phyloP scores from a whole-genome alignment of 139 green algal genomes.

The Zygnema circumcarinatum region DNA sequence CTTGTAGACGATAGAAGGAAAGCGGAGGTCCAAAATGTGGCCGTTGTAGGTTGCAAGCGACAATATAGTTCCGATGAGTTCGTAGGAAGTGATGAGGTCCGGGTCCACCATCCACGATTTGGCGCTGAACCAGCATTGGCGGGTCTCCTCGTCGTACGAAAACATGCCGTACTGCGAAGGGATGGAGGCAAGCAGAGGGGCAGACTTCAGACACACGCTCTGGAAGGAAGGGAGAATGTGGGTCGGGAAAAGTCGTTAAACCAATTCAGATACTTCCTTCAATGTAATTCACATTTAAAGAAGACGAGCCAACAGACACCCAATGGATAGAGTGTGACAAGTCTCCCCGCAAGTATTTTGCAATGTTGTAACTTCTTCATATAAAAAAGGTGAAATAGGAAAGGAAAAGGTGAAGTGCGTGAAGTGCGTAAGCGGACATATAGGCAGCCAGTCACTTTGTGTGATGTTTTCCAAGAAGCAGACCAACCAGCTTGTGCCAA shows the following conservation, averaged over 20 bases:
- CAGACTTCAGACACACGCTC: not conserved
- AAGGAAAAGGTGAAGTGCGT: too few relatives aligned
- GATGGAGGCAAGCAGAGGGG: too few relatives aligned
- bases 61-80: slow-evolving; percentile 86
- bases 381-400: too few relatives aligned
- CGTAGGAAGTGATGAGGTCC: slow-evolving; percentile 70
- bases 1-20: slow-evolving; percentile 84
- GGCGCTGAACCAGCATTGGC: slow-evolving; percentile 64
- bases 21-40: slow-evolving; percentile 84
- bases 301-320: too few relatives aligned
- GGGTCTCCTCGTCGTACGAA: slow-evolving; percentile 74
- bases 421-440: too few relatives aligned
- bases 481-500: too few relatives aligned
- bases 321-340: too few relatives aligned
- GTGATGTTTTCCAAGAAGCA: too few relatives aligned
- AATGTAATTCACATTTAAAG: too few relatives aligned
- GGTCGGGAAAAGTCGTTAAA: not conserved
- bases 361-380: too few relatives aligned
- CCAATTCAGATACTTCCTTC: not conserved
- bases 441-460: too few relatives aligned
- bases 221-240: not conserved
- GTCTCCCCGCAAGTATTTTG: too few relatives aligned
- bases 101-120: not conserved
- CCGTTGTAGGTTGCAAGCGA: slow-evolving; percentile 93
- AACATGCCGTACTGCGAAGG: slow-evolving; percentile 89